phyloP scores from a whole-genome alignment of 495 filamentous ascomycete species.

The Astrothelium macrocarpum region DNA sequence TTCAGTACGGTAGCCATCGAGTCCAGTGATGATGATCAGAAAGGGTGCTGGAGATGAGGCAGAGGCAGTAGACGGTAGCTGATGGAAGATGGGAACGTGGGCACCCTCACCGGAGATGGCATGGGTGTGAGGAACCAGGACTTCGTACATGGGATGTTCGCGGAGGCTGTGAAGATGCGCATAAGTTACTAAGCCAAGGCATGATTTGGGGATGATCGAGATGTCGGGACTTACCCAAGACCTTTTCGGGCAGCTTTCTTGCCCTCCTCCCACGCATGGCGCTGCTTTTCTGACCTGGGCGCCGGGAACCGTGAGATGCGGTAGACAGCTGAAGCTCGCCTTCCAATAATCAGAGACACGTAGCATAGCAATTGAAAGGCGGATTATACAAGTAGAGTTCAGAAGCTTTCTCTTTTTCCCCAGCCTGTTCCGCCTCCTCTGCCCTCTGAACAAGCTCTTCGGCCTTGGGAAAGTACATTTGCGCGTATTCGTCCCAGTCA shows the following conservation, averaged over 20 bases:
- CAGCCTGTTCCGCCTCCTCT: constrained; percentile 35
- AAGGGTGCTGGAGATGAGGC: constrained; percentile 41
- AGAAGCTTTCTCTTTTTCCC: constrained; percentile 42
- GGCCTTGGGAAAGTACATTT: constrained; percentile 50
- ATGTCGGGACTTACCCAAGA: constrained; percentile 24
- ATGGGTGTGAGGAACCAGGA: constrained; percentile 49
- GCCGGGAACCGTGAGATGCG: constrained; percentile 65
- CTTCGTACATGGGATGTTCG: constrained; percentile 46
- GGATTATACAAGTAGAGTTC: constrained; percentile 47
- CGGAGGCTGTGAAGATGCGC: constrained; percentile 32
- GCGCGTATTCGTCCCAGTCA: constrained; percentile 52
- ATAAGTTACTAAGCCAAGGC: neutral
- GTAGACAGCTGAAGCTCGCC: constrained; percentile 58
- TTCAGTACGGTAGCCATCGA: constrained; percentile 73
- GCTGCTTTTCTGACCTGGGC: constrained; percentile 46
- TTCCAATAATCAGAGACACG: constrained; percentile 11
- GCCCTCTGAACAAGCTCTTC: constrained; percentile 43
- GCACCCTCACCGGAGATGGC: constrained; percentile 40
- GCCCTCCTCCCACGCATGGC: constrained; percentile 55
- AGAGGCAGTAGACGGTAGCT: constrained; percentile 42
- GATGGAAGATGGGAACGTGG: constrained; percentile 56
- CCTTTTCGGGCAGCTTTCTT: constrained; percentile 57
- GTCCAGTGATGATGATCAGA: constrained; percentile 62
- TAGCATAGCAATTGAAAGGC: neutral
- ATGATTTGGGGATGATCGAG: neutral